Evolutionary conservation across 75 land plant genomes (phyloP).

Genomic region (Pseudotsuga menziesii): DNA sequence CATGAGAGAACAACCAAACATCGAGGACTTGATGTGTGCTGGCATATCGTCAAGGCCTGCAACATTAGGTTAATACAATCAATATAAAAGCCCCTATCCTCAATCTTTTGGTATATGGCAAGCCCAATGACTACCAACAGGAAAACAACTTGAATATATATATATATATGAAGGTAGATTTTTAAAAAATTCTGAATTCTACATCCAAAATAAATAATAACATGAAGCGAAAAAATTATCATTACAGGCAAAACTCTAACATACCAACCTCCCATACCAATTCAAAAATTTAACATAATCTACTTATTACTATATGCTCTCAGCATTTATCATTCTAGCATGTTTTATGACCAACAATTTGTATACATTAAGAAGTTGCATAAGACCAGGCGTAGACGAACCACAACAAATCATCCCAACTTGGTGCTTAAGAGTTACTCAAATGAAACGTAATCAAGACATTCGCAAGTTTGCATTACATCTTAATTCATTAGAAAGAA

Average conservation of each 20-base stretch:
- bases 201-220: constrained; percentile 1
- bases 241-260: not conserved
- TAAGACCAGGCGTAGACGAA: too few relatives aligned
- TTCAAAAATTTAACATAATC: not conserved
- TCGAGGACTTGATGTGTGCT: constrained; percentile 97
- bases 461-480: too few relatives aligned
- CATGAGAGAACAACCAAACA: constrained; percentile 94
- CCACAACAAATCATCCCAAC: too few relatives aligned
- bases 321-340: not conserved
- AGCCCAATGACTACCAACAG: not conserved
- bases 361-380: not conserved
- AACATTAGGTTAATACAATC: constrained; percentile 6
- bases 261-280: not conserved
- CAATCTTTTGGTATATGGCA: not conserved
- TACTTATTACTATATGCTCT: not conserved
- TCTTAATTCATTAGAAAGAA: too few relatives aligned
- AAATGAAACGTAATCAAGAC: too few relatives aligned
- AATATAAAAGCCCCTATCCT: not conserved
- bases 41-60: constrained; percentile 99
- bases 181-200: not conserved
- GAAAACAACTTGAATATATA: not conserved
- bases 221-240: not conserved
- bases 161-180: not conserved
- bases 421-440: too few relatives aligned
- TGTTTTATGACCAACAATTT: not conserved